Base-by-base conservation (phyloP, 768 basidiomycete species). In the Plicaturopsis crispa region DNA sequence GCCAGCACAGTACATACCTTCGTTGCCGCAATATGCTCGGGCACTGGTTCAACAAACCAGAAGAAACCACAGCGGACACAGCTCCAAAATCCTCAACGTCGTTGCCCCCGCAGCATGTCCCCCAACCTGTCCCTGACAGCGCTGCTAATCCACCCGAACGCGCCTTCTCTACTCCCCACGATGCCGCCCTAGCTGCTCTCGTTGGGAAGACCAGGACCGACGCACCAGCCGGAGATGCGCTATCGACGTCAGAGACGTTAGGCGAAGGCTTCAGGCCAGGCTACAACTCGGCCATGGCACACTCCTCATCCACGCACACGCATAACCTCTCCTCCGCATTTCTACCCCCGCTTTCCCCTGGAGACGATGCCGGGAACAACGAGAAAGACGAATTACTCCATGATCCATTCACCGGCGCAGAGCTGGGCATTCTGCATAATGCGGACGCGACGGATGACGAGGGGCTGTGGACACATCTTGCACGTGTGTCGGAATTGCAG, bases 401-500 rank as follows among this genome's bases (percentile, higher is more conserved):
- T 13, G 59, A 61, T n/a, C 61, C 61, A 0, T 61, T 50, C 35
- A 62, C 58, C 1, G 60, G 62, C 12, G 34, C 24, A 30, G 49
- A 34, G 19, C 47, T 64, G 19, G 44, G 48, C 17, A 42, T 21
- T 21, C 47, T 1, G 42, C 48, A 19, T 16, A 33, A n/a, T 17
- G 33, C 10, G 17, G 35, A 21, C 8, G 35, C 16, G 16, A 36
- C 47, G 8, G 50, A 47, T 32, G 56, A 61, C 37, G 64, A 60
- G 26, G 65, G 58, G 33, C 48, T 71, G 26, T 73, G 71, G 71
- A 41, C 61, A 4, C 69, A 66, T 39, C 61, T 73, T 30, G 57
- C 59, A 24, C 63, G 62, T 40, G 69, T 73, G 16, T 52, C 71
- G 40, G 65, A 63, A 36, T 51, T 73, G 20, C 71, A 73, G 47